phyloP scores from a whole-genome alignment of 768 basidiomycete species.

The Suillus variegatus region DNA sequence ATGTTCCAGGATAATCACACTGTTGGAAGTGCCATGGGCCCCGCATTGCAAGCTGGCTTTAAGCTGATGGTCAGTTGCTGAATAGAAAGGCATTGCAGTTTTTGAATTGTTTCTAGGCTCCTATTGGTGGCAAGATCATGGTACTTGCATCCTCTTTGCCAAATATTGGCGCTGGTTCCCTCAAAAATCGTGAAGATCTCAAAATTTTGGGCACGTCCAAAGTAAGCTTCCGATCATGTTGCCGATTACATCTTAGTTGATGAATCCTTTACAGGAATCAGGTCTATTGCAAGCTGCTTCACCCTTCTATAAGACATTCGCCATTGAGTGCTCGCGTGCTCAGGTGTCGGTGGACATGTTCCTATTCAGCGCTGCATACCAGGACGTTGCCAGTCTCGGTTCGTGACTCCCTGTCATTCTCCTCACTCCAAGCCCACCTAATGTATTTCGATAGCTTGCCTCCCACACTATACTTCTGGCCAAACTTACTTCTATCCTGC shows the following conservation, averaged over 20 bases:
- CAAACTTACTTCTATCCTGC: conserved; percentile 99
- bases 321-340: conserved; percentile 95
- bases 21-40: conserved; percentile 92
- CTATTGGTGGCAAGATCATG: conserved; percentile 94
- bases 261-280: conserved; percentile 64
- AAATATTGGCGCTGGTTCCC: conserved; percentile 82
- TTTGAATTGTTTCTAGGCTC: conserved; percentile 49
- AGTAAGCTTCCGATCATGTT: conserved; percentile 39
- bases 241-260: not conserved
- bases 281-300: conserved; percentile 90
- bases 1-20: conserved; percentile 98
- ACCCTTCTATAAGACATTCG: conserved; percentile 97
- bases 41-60: conserved; percentile 93
- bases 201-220: conserved; percentile 95
- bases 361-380: conserved; percentile 91
- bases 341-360: conserved; percentile 99
- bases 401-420: conserved; percentile 19
- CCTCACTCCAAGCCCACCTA: conserved; percentile 4
- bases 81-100: not conserved
- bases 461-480: conserved; percentile 97
- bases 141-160: conserved; percentile 86
- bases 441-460: conserved; percentile 56
- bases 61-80: conserved; percentile 75
- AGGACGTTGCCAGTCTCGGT: conserved; percentile 95
- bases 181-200: conserved; percentile 96